A percentile compares a stretch with the other conserved stretches of the same genome.
phyloP scores from a whole-genome alignment of 1,284 basidiomycete species.

The Pseudozyma tsukubaensis region DNA sequence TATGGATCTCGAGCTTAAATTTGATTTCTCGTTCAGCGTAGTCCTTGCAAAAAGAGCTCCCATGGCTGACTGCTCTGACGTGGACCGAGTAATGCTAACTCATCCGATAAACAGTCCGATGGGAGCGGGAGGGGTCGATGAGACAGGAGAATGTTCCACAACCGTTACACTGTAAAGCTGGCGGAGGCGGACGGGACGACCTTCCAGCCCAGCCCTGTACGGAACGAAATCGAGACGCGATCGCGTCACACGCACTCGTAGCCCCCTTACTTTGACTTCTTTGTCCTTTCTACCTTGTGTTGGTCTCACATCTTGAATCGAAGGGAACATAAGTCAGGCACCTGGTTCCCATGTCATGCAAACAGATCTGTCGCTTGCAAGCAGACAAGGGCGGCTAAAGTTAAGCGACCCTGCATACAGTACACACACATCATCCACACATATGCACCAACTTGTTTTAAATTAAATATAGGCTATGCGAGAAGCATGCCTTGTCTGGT shows the following conservation, averaged over 20 bases:
- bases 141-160: neutral
- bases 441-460: neutral
- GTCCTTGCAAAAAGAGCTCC: no score
- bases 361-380: neutral
- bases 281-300: neutral
- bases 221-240: neutral
- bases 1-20: neutral
- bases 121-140: neutral
- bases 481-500: neutral
- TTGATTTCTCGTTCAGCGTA: neutral
- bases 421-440: no score
- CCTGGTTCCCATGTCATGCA: neutral
- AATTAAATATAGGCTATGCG: neutral
- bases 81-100: neutral
- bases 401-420: neutral
- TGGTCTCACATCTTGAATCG: no score
- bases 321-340: no score
- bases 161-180: neutral
- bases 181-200: constrained; percentile 1
- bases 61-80: no score
- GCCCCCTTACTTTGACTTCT: neutral
- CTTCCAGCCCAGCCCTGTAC: neutral
- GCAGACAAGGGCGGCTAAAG: neutral
- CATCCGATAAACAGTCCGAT: neutral
- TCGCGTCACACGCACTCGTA: neutral